A percentile compares a stretch with the other conserved stretches of the same genome.
These are phyloP conservation scores for Metschnikowia anglica DNA, from an alignment of 805 yeast genomes.

Conservation along the genomic window DNA sequence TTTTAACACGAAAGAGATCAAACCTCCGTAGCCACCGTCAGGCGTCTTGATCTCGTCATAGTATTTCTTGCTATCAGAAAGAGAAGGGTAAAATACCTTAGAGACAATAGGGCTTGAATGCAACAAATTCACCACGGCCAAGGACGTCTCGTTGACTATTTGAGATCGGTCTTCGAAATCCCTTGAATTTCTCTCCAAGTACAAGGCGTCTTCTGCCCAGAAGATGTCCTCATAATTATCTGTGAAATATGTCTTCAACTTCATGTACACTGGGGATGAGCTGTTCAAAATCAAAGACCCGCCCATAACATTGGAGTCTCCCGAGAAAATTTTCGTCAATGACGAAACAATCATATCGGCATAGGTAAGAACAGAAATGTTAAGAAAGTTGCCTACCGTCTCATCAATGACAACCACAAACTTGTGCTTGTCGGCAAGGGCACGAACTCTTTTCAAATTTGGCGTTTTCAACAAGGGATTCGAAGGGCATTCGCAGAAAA, in stretches of 20 bases:
- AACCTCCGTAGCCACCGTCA: slow-evolving; percentile 86
- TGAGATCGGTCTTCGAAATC: slow-evolving; percentile 70
- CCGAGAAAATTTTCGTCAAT: slow-evolving; percentile 87
- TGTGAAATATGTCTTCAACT: slow-evolving; percentile 50
- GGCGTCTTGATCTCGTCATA: slow-evolving; percentile 70
- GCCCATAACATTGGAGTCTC: slow-evolving; percentile 94
- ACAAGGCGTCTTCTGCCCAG: slow-evolving; percentile 94
- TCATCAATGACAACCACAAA: slow-evolving; percentile 90
- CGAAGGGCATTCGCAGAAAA: slow-evolving; percentile 92
- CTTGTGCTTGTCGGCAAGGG: slow-evolving; percentile 63
- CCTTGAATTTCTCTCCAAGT: slow-evolving; percentile 88
- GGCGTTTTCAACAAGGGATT: slow-evolving; percentile 91
- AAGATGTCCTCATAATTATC: slow-evolving; percentile 64
- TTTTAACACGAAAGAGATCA: slow-evolving; percentile 70
- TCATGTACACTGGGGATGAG: slow-evolving; percentile 47
- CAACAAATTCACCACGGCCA: slow-evolving; percentile 54
- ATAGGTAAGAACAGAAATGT: slow-evolving; percentile 74
- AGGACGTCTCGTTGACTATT: slow-evolving; percentile 56
- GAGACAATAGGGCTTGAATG: slow-evolving; percentile 52
- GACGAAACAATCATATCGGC: slow-evolving; percentile 88
- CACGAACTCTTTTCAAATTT: slow-evolving; percentile 61
- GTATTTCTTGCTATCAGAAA: slow-evolving; percentile 51
- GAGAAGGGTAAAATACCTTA: slow-evolving; percentile 69
- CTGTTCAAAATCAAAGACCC: slow-evolving; percentile 85
- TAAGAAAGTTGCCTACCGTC: slow-evolving; percentile 88